Percentiles rank a stretch among this genome's conserved stretches.
phyloP scores from a whole-genome alignment of 202 grass and related monocot species.

The Carex arenaria region DNA sequence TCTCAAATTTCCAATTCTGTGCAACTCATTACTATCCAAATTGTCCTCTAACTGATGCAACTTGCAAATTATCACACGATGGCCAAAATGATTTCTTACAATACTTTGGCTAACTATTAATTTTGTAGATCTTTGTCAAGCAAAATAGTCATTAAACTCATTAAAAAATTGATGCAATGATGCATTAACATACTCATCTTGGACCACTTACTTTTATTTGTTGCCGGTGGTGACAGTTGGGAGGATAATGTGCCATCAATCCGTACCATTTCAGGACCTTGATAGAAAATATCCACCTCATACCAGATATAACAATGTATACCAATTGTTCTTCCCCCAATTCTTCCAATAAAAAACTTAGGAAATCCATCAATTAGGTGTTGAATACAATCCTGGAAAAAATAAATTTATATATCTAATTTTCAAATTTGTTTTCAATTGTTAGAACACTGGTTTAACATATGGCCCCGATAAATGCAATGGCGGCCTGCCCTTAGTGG shows the following conservation, averaged over 20 bases:
- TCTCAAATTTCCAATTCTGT: not conserved
- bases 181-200: not conserved
- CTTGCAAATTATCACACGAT: too few species aligned
- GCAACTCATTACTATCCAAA: not conserved
- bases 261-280: conserved; percentile 24
- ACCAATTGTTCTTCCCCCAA: conserved; percentile 34
- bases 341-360: not conserved
- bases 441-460: not conserved
- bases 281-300: conserved; percentile 36
- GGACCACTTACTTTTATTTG: not conserved
- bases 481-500: too few species aligned
- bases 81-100: not conserved
- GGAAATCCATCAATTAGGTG: not conserved
- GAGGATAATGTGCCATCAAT: not conserved
- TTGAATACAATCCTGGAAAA: conserved; percentile 28
- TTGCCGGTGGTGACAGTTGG: not conserved
- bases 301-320: conserved; percentile 41
- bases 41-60: not conserved
- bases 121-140: not conserved
- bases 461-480: not conserved
- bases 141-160: not conserved
- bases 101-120: not conserved
- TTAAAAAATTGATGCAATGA: not conserved
- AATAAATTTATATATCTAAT: not conserved
- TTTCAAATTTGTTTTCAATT: not conserved